Base-by-base conservation (phyloP, 2,329 filamentous ascomycete genomes). In the Fusarium solani-melongenae region DNA sequence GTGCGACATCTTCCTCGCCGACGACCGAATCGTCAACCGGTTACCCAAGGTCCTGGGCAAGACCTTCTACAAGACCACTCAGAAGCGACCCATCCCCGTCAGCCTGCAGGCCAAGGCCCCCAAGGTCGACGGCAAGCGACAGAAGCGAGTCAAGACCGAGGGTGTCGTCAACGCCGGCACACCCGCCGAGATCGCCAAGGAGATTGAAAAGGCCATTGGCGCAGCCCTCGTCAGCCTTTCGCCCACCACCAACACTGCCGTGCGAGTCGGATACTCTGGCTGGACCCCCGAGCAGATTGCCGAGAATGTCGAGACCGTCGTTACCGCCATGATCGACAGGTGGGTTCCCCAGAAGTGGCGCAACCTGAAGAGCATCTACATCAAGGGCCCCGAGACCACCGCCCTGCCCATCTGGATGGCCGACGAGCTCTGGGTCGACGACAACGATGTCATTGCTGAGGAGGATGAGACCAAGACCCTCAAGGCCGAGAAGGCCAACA, bases 391-490 rank as follows among this genome's bases (percentile, higher is more conserved):
- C 31, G 91, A 94, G 79, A 98, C 96, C 6, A 92, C 92, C 70
- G 93, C 96, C 10, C 88, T 99, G 79, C 96, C 96, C n/a, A 92
- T 99, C 80, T 99, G 95, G 94, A 86, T 98, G 80, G 93, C 96
- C 6, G 92, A 95, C 76, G 95, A 98, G 87, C 87, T 99, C 73
- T 99, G 96, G 95, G 83, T 92, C 17, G 93, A 96, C 74, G 90
- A 92, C 69, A 88, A 91, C 70, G 92, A 94, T 71, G 90, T 92
- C 79, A 90, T 98, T 8, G 85, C 96, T 38, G 85, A 88, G 72
- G 86, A 88, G 39, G 84, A 87, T 67, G 87, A 87, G 76, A 79
- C 85, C 76, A 86, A 86, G 82, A 84, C 85, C 11, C 79, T 86
- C 69, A 77, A 79, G 75, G 72, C 70, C 7, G 80, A 87, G 71